Evolutionary conservation across 441 rosid genomes (phyloP), one percentile per base, ranked within the genome.

Genomic region (Arabidopsis lyrata): DNA sequence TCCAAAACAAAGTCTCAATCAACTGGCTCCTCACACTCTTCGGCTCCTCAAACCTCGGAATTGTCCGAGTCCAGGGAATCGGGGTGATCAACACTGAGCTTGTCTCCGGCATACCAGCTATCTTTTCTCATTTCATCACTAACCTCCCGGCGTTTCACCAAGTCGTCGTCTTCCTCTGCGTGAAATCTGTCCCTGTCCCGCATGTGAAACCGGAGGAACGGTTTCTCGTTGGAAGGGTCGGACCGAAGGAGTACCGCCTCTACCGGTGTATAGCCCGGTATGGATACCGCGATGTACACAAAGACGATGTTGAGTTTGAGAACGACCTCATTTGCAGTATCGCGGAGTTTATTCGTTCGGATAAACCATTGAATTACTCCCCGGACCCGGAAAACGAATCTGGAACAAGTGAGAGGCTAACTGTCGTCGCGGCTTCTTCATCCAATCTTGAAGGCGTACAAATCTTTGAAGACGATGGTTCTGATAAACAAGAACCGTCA

Each of bases 131-230:
- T 82, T 93, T 93, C 29, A 90, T 93, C 58, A 90, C 98, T 41
- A 93, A 93, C 80, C 95, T 93, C 22, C 97, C 97, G 0, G 98
- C 98, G 20, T 90, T 90, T 77, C 98, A 93, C 77, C 98, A 90
- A 73, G 90, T 93, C 24, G 84, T 93, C 4, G 92, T 93, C 73
- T 93, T 93, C 66, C 93, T 93, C 52, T 93, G 98, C 63, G 66
- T 90, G 70, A 93, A 93, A 77, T 90, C 93, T 1, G 95, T 93
- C 68, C 89, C 97, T 0, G 95, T 93, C 20, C 98, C 98, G 3
- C 95, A 87, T 10, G 98, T 93, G 9, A 84, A 89, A 68, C 88
- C 98, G 3, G 81, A 83, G 57, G 98, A 93, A 77, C 83, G 97
- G 83, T 93, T 90, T 84, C 76, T 93, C 1, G 95, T 93, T 0